Evolutionary conservation across 139 green algal genomes (phyloP), one percentile per base, ranked within the genome.

Genomic region (Haematococcus lacustris): DNA sequence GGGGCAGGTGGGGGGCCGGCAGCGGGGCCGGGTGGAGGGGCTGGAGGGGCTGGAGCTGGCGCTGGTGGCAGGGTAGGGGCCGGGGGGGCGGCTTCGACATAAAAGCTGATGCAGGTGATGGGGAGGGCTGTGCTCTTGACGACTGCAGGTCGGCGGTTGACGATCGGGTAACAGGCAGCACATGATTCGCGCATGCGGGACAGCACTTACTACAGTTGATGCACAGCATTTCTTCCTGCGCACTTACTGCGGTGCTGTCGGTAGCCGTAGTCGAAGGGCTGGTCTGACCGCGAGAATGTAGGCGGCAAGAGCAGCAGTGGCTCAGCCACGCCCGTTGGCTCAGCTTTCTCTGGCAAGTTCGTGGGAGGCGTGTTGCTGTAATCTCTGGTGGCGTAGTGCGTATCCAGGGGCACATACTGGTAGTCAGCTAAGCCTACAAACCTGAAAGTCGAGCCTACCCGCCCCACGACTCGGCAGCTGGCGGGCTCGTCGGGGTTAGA

Each of bases 391-490:
- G 75, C 2, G 63, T 34, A 69, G 4, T 35, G 9, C 6, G 61
- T 65, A 65, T 82, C 80, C 28, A 70, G 3, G 7, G 75, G 71
- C 26, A 86, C 26, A 66, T 74, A 86, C 53, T 76, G 71, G 43
- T 72, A 86, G 38, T 86, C 81, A 35, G 81, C 71, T 39, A 86
- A 66, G 43, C 81, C 81, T 2, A 62, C 66, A 64, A 86, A 86
- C 3, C 71, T 38, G 62, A 79, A 78, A 1, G 38, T 43, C 23
- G 35, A 63, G 3, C 13, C 35, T 0, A 81, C 71, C 17, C 68
- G 39, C 3, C 66, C 74, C 17, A 73, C 76, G 9, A 82, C 47
- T 13, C 30, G 33, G 3, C 71, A 21, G 21, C 1, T 73, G 3
- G 63, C 53, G 3, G 9, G 34, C 38, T 26, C 50, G 33, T 38